Conservation (phyloP, 129 eudicot genomes). For the Lonicera japonica region DNA sequence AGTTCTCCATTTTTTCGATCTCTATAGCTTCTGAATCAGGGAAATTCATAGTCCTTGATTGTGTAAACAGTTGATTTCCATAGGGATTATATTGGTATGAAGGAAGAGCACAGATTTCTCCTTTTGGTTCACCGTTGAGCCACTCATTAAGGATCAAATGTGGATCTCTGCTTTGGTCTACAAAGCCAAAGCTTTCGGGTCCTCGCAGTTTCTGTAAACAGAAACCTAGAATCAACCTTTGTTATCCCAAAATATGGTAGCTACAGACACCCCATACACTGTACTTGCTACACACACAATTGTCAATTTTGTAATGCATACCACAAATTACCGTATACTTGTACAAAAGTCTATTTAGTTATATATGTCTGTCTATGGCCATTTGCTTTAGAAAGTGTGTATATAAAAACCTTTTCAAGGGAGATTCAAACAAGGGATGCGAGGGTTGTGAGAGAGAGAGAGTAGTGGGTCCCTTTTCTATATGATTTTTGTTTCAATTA, state of each 20-base stretch:
- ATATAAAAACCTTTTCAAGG: too few relatives aligned
- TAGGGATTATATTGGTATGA: conserved; percentile 11
- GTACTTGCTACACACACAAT: neutral
- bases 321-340: too few relatives aligned
- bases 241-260: neutral
- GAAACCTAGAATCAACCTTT: conserved; percentile 2
- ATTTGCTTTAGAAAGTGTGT: too few relatives aligned
- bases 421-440: too few relatives aligned
- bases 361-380: too few relatives aligned
- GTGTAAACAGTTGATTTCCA: conserved; percentile 21
- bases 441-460: too few relatives aligned
- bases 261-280: neutral
- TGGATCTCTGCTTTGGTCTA: conserved; percentile 28
- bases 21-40: conserved; percentile 18
- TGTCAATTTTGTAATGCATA: too few relatives aligned
- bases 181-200: conserved; percentile 40
- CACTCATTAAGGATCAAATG: conserved; percentile 21
- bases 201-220: conserved; percentile 51
- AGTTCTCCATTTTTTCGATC: conserved; percentile 13
- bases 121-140: conserved; percentile 20
- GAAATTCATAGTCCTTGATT: conserved; percentile 18
- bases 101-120: conserved; percentile 24
- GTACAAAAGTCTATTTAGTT: too few relatives aligned
- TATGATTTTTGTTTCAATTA: too few relatives aligned
- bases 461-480: too few relatives aligned